Evolutionary conservation across 192 early-diverging fungal genomes (phyloP).

Genomic region (Backusella tuberculispora): DNA sequence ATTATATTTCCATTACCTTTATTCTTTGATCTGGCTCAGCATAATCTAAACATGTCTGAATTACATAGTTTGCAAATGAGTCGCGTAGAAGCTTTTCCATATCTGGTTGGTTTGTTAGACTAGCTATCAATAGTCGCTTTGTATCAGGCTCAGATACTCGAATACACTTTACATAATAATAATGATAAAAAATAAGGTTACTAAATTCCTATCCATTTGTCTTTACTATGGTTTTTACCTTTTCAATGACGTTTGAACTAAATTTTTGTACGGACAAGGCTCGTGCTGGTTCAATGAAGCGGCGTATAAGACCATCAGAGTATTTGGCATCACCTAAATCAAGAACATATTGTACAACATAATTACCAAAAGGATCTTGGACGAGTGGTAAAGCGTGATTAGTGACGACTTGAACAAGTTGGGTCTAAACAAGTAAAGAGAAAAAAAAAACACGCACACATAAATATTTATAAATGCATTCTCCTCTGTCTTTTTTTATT

Average conservation of each 20-base stretch:
- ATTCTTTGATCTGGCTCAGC: constrained; percentile 71
- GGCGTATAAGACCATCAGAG: constrained; percentile 70
- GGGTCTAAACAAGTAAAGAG: constrained; percentile 30
- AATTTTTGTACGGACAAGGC: constrained; percentile 87
- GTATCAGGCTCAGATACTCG: constrained; percentile 75
- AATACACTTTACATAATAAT: constrained; percentile 62
- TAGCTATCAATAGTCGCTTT: constrained; percentile 70
- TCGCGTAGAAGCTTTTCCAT: constrained; percentile 84
- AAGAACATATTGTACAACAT: constrained; percentile 91
- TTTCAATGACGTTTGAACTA: constrained; percentile 92
- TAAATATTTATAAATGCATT: neutral
- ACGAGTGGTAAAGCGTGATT: constrained; percentile 75
- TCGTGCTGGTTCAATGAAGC: constrained; percentile 78
- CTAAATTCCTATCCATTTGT: neutral
- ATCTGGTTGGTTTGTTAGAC: constrained; percentile 71
- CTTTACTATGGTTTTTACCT: constrained; percentile 50
- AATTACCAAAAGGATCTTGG: constrained; percentile 91
- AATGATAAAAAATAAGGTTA: neutral
- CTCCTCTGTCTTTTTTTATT: constrained; percentile 5
- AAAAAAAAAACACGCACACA: constrained; percentile 10
- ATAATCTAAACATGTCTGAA: constrained; percentile 87
- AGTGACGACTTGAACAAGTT: constrained; percentile 80
- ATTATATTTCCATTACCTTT: constrained; percentile 40
- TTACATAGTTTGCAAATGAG: constrained; percentile 90
- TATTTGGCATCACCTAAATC: constrained; percentile 73